A percentile compares a stretch with the other conserved stretches of the same genome.
Conservation (phyloP, 2,329 filamentous ascomycete species). For the Claviceps capensis region DNA sequence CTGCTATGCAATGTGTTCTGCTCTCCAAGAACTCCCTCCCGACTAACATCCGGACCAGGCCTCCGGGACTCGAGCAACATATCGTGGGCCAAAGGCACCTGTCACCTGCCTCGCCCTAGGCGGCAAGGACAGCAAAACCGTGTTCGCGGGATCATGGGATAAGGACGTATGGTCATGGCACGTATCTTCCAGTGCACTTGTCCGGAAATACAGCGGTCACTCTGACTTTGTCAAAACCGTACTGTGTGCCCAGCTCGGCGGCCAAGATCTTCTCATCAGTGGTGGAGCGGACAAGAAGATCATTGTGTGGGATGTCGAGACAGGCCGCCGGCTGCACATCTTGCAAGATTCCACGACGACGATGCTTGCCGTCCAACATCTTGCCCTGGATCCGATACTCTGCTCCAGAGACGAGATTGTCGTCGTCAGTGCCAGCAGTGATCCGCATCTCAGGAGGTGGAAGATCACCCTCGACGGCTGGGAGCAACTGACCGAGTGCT, state of each 20-base stretch:
- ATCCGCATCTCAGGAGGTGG: conserved; percentile 71
- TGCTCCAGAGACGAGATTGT: conserved; percentile 35
- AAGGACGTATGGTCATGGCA: conserved; percentile 84
- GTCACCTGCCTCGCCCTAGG: conserved; percentile 63
- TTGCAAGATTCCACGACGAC: conserved; percentile 58
- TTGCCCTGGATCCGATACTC: conserved; percentile 58
- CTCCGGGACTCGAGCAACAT: conserved; percentile 28
- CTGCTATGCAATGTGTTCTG: background rate
- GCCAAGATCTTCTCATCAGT: conserved; percentile 53
- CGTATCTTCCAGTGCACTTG: conserved; percentile 37
- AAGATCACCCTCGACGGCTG: conserved; percentile 38
- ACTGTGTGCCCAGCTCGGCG: conserved; percentile 44
- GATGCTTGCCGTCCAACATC: conserved; percentile 67
- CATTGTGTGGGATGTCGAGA: conserved; percentile 66
- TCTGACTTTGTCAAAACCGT: conserved; percentile 85
- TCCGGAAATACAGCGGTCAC: conserved; percentile 60
- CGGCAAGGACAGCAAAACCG: conserved; percentile 36
- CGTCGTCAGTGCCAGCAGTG: conserved; percentile 69
- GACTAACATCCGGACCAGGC: conserved; percentile 11
- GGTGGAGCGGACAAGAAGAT: conserved; percentile 69
- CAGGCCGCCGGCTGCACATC: conserved; percentile 55
- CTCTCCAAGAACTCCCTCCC: background rate
- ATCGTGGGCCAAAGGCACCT: conserved; percentile 64
- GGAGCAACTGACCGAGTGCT: conserved; percentile 39
- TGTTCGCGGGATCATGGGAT: conserved; percentile 92